Conservation (phyloP, 2,329 filamentous ascomycete genomes). For the Claviceps sp. region DNA sequence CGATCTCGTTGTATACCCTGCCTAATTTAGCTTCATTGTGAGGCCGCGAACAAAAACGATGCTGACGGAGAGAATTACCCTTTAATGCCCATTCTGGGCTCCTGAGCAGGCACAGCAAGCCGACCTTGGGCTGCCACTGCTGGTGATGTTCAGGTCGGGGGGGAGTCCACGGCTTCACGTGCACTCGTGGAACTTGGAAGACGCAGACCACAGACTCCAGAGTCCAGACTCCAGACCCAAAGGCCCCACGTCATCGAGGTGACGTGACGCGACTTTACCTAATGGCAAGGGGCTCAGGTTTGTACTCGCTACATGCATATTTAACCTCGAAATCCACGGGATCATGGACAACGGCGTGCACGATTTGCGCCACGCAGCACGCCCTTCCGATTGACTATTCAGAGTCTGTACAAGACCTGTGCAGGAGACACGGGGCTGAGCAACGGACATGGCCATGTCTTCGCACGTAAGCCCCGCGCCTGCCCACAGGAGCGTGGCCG, state of each 20-base stretch:
- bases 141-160: not conserved
- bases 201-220: not conserved
- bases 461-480: slow-evolving; percentile 30
- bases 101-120: not conserved
- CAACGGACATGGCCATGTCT: slow-evolving; percentile 24
- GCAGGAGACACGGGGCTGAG: not conserved
- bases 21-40: slow-evolving; percentile 3
- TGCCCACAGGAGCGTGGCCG: slow-evolving; percentile 45
- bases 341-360: no score
- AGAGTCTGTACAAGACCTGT: no score
- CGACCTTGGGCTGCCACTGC: not conserved
- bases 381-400: no score
- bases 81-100: slow-evolving; percentile 47
- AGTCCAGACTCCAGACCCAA: not conserved
- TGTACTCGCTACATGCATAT: not conserved
- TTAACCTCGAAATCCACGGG: no score
- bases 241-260: slow-evolving; percentile 18
- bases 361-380: no score
- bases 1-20: slow-evolving; percentile 85
- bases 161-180: not conserved
- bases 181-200: no score
- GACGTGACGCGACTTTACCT: slow-evolving; percentile 10
- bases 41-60: not conserved
- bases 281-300: no score
- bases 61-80: slow-evolving; percentile 27